Percentiles rank a stretch among this genome's conserved stretches.
phyloP scores from a whole-genome alignment of 345 rosid species.

The Leavenworthia alabamica region DNA sequence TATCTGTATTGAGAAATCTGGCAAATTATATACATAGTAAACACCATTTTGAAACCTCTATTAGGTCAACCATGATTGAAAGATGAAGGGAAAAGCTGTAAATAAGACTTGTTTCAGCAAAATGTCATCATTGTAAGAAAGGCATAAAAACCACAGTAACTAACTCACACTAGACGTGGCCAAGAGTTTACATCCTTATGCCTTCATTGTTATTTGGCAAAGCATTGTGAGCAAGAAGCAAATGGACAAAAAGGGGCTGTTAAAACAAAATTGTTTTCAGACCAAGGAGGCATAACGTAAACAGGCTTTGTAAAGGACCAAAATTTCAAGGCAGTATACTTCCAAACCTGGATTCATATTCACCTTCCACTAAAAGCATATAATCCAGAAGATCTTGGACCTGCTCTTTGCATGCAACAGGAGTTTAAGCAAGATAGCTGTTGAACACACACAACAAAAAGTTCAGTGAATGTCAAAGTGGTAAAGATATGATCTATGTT shows the following conservation, averaged over 20 bases:
- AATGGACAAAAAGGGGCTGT: conserved; percentile 63
- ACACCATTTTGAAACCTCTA: not conserved
- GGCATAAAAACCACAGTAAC: conserved; percentile 12
- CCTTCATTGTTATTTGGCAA: conserved; percentile 70
- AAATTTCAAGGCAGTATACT: not conserved
- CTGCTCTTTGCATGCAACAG: conserved; percentile 68
- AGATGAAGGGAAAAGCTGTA: not conserved
- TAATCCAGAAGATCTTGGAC: conserved; percentile 58
- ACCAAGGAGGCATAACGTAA: conserved; percentile 10
- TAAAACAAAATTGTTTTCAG: conserved; percentile 5
- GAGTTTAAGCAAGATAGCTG: conserved; percentile 91
- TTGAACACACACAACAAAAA: not conserved
- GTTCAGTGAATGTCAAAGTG: not conserved
- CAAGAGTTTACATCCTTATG: conserved; percentile 61
- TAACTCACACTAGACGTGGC: conserved; percentile 65
- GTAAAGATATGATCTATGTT: not conserved
- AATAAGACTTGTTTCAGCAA: not conserved
- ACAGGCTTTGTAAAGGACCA: conserved; percentile 5
- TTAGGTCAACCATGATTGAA: not conserved
- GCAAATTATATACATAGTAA: not conserved
- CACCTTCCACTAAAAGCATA: conserved; percentile 78
- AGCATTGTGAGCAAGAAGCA: conserved; percentile 86
- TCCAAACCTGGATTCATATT: conserved; percentile 75
- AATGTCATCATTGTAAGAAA: not conserved
- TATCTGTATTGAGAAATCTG: conserved; percentile 42